A percentile compares a stretch with the other conserved stretches of the same genome.
These are phyloP conservation scores for Fusarium udum DNA, from an alignment of 2,329 filamentous ascomycete genomes.

Conservation along the genomic window DNA sequence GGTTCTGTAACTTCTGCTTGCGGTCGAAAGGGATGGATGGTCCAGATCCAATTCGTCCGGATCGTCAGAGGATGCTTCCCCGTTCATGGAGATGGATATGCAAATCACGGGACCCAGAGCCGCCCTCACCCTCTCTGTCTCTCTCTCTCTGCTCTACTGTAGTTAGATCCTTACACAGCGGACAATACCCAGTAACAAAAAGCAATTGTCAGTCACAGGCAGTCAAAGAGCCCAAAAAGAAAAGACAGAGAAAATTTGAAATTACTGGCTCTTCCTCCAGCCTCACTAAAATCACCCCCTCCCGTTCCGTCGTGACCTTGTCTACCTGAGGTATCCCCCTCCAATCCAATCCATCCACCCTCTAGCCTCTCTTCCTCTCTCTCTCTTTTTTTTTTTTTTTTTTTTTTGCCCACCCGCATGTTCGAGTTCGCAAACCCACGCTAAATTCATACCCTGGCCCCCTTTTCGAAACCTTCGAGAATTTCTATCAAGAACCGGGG, in stretches of 20 bases:
- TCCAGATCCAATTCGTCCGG: conserved; percentile 44
- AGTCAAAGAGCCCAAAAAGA: background rate
- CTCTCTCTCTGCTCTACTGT: background rate
- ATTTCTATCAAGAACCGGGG: conserved; percentile 41
- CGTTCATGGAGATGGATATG: conserved; percentile 31
- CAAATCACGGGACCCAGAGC: conserved; percentile 38
- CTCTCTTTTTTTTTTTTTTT: background rate
- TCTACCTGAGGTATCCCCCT: background rate
- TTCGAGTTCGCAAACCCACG: conserved; percentile 38
- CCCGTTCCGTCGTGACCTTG: background rate
- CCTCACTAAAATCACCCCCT: conserved; percentile 12
- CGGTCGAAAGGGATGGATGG: conserved; percentile 25
- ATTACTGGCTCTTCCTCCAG: conserved; percentile 24
- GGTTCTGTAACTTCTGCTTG: conserved; percentile 26
- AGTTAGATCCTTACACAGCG: background rate
- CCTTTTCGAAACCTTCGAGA: conserved; percentile 47
- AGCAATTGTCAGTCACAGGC: background rate
- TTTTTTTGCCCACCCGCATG: conserved; percentile 22
- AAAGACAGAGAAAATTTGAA: conserved; percentile 1
- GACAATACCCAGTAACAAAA: conserved; percentile 5
- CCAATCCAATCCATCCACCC: background rate
- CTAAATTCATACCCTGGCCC: conserved; percentile 37
- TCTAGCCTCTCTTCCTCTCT: background rate
- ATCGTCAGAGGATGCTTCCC: conserved; percentile 36
- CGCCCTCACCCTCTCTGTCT: background rate